Conservation (phyloP, 129 eudicot species). For the Arctium minus region DNA sequence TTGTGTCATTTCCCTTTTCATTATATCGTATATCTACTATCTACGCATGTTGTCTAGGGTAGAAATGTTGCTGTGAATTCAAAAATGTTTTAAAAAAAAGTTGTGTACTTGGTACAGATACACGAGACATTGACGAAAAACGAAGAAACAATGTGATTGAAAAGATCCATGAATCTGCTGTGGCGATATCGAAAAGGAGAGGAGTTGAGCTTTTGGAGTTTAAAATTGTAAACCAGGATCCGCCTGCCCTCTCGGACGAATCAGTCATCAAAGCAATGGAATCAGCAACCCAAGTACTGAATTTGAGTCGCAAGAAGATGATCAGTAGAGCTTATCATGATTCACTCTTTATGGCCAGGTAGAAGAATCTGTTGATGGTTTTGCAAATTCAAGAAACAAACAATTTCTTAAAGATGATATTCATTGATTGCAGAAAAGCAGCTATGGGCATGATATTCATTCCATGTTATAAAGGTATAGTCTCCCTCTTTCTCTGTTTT, state of each 20-base stretch:
- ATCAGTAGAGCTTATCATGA: slow-evolving; percentile 98
- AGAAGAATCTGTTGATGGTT: background rate
- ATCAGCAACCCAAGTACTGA: slow-evolving; percentile 63
- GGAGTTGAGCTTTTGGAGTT: slow-evolving; percentile 67
- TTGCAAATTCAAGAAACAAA: background rate
- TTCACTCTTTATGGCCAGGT: slow-evolving; percentile 99
- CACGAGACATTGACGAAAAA: slow-evolving; percentile 76
- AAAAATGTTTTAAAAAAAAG: too few relatives aligned
- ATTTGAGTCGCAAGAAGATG: slow-evolving; percentile 71
- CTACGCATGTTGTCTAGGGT: too few relatives aligned
- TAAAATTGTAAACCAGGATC: slow-evolving; percentile 86
- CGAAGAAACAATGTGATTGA: slow-evolving; percentile 69
- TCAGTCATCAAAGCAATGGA: slow-evolving; percentile 64
- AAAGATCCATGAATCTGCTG: slow-evolving; percentile 66
- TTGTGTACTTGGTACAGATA: slow-evolving; percentile 29
- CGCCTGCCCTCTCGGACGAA: slow-evolving; percentile 79
- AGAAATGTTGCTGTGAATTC: too few relatives aligned
- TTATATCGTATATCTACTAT: too few relatives aligned
- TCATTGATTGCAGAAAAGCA: slow-evolving; percentile 61
- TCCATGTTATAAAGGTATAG: slow-evolving; percentile 85
- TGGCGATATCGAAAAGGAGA: slow-evolving; percentile 61
- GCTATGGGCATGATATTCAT: slow-evolving; percentile 99
- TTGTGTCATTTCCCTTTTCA: too few relatives aligned
- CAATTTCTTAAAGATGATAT: background rate
- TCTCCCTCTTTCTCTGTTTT: background rate